Conservation (phyloP, 192 early-diverging fungal species). For the Diversispora epigaea region DNA sequence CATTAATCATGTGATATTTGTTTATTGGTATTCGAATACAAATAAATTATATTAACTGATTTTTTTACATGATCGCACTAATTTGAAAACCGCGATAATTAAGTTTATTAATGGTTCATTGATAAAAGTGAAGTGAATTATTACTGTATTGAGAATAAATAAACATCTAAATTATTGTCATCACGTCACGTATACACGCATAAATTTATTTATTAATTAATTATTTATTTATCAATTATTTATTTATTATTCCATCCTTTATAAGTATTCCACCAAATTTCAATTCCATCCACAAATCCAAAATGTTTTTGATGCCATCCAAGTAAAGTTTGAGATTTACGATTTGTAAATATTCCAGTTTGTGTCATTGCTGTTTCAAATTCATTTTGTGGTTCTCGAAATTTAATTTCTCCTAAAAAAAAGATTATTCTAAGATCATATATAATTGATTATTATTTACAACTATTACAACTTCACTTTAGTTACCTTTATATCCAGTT, state of each 20-base stretch:
- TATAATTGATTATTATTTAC: not conserved
- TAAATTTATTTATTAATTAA: no score
- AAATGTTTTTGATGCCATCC: constrained; percentile 33
- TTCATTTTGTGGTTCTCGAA: not conserved
- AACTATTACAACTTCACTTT: not conserved
- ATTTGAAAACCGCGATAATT: no score
- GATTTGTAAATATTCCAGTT: constrained; percentile 8
- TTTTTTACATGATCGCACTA: no score
- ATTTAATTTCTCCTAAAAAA: constrained; percentile 11
- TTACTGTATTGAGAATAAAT: no score
- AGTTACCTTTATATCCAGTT: constrained; percentile 30
- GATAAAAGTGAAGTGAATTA: no score
- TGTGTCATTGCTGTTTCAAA: constrained; percentile 4
- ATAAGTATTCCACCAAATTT: constrained; percentile 24
- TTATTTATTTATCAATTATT: no score
- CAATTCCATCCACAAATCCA: constrained; percentile 27
- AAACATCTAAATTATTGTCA: no score
- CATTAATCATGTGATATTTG: no score
- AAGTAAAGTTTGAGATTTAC: constrained; percentile 29
- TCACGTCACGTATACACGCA: no score
- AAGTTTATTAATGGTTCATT: no score
- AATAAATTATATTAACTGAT: no score
- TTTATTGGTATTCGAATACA: no score
- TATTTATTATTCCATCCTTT: not conserved
- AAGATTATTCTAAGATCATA: not conserved